Conservation (phyloP, 495 filamentous ascomycete species). For the Letharia columbiana region DNA sequence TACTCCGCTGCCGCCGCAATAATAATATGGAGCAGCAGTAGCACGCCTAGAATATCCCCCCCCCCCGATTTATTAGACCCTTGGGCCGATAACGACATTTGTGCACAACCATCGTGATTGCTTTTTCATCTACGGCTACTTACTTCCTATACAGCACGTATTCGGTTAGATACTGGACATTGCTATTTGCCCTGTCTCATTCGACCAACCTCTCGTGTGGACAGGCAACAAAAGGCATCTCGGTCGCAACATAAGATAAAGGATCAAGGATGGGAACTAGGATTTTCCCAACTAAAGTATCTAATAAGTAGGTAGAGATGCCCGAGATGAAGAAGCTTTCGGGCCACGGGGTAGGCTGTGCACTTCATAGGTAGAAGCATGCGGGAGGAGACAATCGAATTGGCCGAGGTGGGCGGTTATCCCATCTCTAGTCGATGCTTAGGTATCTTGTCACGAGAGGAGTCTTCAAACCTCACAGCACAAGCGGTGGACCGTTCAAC, state of each 20-base stretch:
- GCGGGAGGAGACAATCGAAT: background rate
- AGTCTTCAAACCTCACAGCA: background rate
- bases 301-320: constrained; percentile 1
- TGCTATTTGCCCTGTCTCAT: background rate
- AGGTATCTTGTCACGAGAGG: background rate
- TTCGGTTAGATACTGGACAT: background rate
- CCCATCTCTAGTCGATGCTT: background rate
- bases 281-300: background rate
- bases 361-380: constrained; percentile 10
- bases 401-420: constrained; percentile 15
- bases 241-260: background rate
- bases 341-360: constrained; percentile 10
- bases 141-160: background rate
- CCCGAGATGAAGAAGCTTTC: constrained; percentile 10
- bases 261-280: background rate
- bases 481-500: background rate
- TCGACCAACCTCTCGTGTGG: background rate
- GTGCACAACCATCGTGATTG: constrained; percentile 3
- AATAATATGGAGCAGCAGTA: constrained; percentile 6
- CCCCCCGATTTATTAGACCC: constrained; percentile 19
- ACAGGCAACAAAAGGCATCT: background rate
- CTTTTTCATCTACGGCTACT: background rate
- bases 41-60: constrained; percentile 1
- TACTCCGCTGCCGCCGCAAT: constrained; percentile 12
- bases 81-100: constrained; percentile 7